Evolutionary conservation across 148 eudicot genomes (phyloP).

Genomic region (Fagopyrum esculentum): DNA sequence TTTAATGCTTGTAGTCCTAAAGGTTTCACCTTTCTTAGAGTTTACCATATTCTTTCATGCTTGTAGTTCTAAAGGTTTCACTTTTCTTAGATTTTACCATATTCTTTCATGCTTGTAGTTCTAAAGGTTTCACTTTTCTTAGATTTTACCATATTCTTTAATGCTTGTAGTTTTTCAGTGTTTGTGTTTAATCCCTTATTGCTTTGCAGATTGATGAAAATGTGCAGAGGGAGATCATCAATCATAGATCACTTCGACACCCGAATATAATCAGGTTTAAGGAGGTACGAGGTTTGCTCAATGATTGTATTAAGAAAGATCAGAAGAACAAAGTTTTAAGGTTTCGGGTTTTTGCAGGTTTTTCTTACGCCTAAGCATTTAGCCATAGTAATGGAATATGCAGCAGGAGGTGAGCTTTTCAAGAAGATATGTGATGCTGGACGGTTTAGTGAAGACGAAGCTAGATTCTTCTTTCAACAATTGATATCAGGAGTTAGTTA

Average conservation of each 20-base stretch:
- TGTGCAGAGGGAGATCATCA: constrained; percentile 87
- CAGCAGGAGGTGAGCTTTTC: constrained; percentile 61
- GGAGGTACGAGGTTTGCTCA: constrained; percentile 36
- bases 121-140: neutral
- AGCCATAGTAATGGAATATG: constrained; percentile 65
- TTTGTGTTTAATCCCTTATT: too few species aligned
- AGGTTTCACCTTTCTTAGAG: too few species aligned
- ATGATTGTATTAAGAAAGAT: too few species aligned
- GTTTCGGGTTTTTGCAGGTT: constrained; percentile 23
- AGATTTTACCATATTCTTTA: neutral
- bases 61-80: too few species aligned
- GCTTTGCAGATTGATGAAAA: constrained; percentile 77
- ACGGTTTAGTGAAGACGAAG: constrained; percentile 52
- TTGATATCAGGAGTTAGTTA: constrained; percentile 72
- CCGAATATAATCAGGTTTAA: constrained; percentile 78
- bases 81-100: neutral
- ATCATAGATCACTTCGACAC: constrained; percentile 81
- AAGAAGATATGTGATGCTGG: constrained; percentile 44
- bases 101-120: neutral
- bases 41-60: too few species aligned
- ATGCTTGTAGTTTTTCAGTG: neutral
- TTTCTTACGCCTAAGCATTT: constrained; percentile 55
- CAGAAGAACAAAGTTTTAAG: too few species aligned
- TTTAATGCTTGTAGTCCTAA: too few species aligned
- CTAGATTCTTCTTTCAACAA: constrained; percentile 73